phyloP scores from a whole-genome alignment of 108 stramenopile genomes.

The Parmales sp. region DNA sequence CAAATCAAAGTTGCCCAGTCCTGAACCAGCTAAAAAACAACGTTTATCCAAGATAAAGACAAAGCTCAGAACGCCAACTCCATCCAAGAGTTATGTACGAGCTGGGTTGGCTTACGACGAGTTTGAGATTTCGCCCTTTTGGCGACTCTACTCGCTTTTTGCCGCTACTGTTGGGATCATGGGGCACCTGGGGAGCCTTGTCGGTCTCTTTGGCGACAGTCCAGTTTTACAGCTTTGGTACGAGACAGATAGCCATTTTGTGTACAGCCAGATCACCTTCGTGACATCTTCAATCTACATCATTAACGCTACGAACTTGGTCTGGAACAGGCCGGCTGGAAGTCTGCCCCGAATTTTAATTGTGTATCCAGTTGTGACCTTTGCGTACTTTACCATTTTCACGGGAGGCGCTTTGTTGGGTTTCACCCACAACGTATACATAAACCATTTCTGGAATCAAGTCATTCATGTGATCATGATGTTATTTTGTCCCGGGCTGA shows the following conservation, averaged over 20 bases:
- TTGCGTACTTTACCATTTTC: conserved; percentile 8
- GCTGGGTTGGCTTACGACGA: neutral
- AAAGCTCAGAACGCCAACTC: neutral
- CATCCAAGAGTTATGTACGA: neutral
- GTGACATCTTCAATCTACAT: neutral
- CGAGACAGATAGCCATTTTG: neutral
- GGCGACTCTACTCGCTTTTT: neutral
- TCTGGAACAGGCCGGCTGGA: neutral
- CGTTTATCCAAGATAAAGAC: neutral
- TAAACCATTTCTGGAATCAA: conserved; percentile 1
- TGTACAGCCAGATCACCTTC: conserved; percentile 2
- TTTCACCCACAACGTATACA: neutral
- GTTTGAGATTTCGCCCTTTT: neutral
- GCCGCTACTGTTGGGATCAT: neutral
- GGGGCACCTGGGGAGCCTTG: neutral
- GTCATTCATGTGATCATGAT: neutral
- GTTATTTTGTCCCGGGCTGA: neutral
- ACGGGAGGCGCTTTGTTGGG: neutral
- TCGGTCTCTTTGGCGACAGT: neutral
- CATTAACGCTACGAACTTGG: neutral
- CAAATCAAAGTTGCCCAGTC: neutral
- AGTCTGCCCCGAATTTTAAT: neutral
- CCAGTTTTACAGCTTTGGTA: neutral
- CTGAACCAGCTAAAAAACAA: neutral
- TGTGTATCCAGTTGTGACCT: neutral